These are phyloP conservation scores for Ophiostoma ulmi DNA, from an alignment of 2,329 filamentous ascomycete species.

Conservation along the genomic window DNA sequence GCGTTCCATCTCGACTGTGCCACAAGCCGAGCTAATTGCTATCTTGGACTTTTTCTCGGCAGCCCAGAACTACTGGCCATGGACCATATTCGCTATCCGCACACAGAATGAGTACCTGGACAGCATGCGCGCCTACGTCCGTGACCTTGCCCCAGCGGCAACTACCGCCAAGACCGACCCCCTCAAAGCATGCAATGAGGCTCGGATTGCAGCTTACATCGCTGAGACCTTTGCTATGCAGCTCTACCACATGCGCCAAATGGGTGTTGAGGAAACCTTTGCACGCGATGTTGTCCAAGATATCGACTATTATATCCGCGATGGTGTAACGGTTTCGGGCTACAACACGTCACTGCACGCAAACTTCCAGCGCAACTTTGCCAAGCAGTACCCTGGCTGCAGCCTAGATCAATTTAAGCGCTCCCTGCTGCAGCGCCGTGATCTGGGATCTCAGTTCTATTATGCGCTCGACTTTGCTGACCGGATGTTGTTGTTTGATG, in stretches of 20 bases:
- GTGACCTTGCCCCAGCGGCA: slow-evolving; percentile 49
- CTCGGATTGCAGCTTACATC: slow-evolving; percentile 71
- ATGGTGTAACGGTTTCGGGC: slow-evolving; percentile 69
- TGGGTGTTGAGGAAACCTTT: slow-evolving; percentile 59
- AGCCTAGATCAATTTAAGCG: slow-evolving; percentile 75
- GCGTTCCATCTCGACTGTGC: slow-evolving; percentile 57
- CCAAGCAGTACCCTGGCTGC: slow-evolving; percentile 67
- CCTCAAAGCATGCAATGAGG: slow-evolving; percentile 55
- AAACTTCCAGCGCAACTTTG: slow-evolving; percentile 81
- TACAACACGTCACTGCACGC: slow-evolving; percentile 85
- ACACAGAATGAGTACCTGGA: slow-evolving; percentile 69
- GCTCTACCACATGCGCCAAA: slow-evolving; percentile 77
- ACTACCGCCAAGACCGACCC: slow-evolving; percentile 52
- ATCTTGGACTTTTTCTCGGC: slow-evolving; percentile 82
- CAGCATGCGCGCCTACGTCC: slow-evolving; percentile 65
- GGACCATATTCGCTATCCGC: slow-evolving; percentile 77
- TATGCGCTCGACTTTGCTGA: slow-evolving; percentile 75
- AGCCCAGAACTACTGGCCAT: slow-evolving; percentile 92
- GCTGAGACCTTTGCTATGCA: slow-evolving; percentile 89
- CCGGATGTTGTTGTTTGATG: slow-evolving; percentile 69
- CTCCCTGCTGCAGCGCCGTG: slow-evolving; percentile 58
- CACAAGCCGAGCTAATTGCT: slow-evolving; percentile 62
- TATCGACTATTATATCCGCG: slow-evolving; percentile 70
- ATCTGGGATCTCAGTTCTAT: slow-evolving; percentile 72
- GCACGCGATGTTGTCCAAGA: slow-evolving; percentile 68